Base-by-base conservation (phyloP, 2,329 filamentous ascomycete genomes). In the Colletotrichum tofieldiae region DNA sequence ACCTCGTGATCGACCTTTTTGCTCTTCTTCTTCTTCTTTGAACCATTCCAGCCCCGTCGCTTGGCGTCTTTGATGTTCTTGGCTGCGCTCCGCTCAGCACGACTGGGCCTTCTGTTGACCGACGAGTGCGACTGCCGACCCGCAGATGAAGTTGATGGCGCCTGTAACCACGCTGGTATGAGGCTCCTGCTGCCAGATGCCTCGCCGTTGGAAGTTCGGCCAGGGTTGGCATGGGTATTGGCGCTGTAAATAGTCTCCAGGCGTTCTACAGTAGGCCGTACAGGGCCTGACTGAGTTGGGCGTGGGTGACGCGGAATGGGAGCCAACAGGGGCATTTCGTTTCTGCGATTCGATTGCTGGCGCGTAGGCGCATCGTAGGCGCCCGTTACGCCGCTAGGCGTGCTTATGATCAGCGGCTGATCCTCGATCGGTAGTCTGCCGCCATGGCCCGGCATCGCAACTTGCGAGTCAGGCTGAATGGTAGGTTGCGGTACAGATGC, bases 1-100 rank as follows among this genome's bases (percentile, higher is more conserved):
- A 78, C 81, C 70, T 88, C 86, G 52, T 77, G 75, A 65, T 84
- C 80, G 3, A 73, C 59, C 69, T 73, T 73, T 61, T 78, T 78
- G 66, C 81, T 81, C 76, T 81, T 82, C 73, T 80, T 84, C 75
- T 83, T 86, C 58, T 78, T 78, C 45, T 78, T 78, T 43, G 82
- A 80, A 70, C 83, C 81, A 47, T 79, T 84, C 89, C 90, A 92
- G 0, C 90, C 89, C 41, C 84, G 85, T 75, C 84, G 86, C 81
- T 87, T 89, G 1, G 90, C 90, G 73, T 91, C 89, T 23, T 87
- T 84, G 37, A 92, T 88, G 75, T 92, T 92, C 80, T 88, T 91
- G 12, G 89, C 86, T 7, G 90, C 90, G 68, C 89, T 90, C 37
- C 89, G 83, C 77, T 89, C 88, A 1, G 89, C 89, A 51, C 90